phyloP scores from a whole-genome alignment of 306 rosid species.

The Trichosanthes cucumerina region DNA sequence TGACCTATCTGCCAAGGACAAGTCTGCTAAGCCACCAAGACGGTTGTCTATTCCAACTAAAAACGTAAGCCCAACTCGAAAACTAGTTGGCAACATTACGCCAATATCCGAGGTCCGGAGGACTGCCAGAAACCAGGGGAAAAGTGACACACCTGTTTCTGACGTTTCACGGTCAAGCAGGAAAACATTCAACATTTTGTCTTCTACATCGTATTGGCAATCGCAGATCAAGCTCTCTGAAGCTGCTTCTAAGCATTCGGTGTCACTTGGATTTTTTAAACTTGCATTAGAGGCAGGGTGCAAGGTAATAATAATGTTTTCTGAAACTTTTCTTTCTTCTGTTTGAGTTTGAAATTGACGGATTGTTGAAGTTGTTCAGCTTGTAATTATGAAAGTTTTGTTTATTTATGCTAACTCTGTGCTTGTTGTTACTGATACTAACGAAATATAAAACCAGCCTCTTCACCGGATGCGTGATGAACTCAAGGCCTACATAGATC shows the following conservation, averaged over 20 bases:
- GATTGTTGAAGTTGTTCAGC: background rate
- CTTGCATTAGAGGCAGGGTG: slow-evolving; percentile 75
- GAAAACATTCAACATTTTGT: slow-evolving; percentile 42
- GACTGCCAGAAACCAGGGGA: slow-evolving; percentile 32
- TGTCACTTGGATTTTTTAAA: slow-evolving; percentile 84
- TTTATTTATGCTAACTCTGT: background rate
- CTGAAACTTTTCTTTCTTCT: background rate
- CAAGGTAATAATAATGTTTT: slow-evolving; percentile 41
- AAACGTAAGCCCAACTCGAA: slow-evolving; percentile 40
- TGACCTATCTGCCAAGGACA: slow-evolving; percentile 69
- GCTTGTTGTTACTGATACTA: background rate
- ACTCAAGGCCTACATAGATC: slow-evolving; percentile 40
- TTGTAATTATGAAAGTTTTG: background rate
- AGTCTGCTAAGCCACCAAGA: slow-evolving; percentile 78
- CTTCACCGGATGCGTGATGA: slow-evolving; percentile 57
- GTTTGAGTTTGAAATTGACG: background rate
- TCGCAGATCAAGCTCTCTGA: slow-evolving; percentile 82
- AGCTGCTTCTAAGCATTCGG: slow-evolving; percentile 53
- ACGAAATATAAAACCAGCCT: slow-evolving; percentile 28
- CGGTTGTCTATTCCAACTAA: slow-evolving; percentile 71
- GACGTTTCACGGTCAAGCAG: slow-evolving; percentile 41
- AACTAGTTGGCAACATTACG: slow-evolving; percentile 41
- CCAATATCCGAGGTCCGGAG: slow-evolving; percentile 63
- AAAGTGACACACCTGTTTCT: slow-evolving; percentile 55
- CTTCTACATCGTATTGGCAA: slow-evolving; percentile 77